A percentile compares a stretch with the other conserved stretches of the same genome.
Evolutionary conservation across 2,329 filamentous ascomycete species (phyloP).

Genomic region (Penicillium decumbens): DNA sequence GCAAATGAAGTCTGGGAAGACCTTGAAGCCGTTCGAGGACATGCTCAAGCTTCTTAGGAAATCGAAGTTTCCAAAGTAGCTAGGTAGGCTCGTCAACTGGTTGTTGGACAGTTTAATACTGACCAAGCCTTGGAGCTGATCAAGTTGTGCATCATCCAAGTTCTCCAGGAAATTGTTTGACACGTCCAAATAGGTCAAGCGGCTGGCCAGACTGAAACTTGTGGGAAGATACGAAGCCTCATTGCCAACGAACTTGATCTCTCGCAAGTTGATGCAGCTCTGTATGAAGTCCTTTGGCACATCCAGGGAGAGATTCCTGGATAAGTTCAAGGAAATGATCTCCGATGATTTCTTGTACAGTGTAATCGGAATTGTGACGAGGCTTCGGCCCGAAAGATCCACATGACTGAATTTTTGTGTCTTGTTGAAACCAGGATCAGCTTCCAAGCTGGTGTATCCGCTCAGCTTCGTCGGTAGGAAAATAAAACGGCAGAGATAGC

Average conservation of each 20-base stretch:
- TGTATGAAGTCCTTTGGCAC: constrained; percentile 96
- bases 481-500: constrained; percentile 91
- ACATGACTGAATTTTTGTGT: constrained; percentile 91
- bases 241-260: constrained; percentile 95
- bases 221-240: constrained; percentile 81
- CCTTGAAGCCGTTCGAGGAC: constrained; percentile 84
- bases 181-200: constrained; percentile 83
- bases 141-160: constrained; percentile 76
- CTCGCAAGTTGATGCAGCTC: constrained; percentile 81
- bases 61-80: constrained; percentile 76
- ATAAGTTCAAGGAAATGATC: constrained; percentile 92
- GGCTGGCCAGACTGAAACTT: constrained; percentile 74
- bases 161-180: constrained; percentile 91
- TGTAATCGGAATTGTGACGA: constrained; percentile 90
- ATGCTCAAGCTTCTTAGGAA: constrained; percentile 79
- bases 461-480: constrained; percentile 87
- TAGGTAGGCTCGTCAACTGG: constrained; percentile 69
- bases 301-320: constrained; percentile 84
- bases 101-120: constrained; percentile 95
- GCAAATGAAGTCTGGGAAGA: constrained; percentile 81
- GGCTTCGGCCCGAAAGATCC: constrained; percentile 80
- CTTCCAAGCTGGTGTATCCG: constrained; percentile 66
- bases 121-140: constrained; percentile 68
- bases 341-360: constrained; percentile 87
- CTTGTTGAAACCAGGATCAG: constrained; percentile 73